phyloP scores from a whole-genome alignment of 2,329 filamentous ascomycete species.

The Pseudocercospora eumusae region DNA sequence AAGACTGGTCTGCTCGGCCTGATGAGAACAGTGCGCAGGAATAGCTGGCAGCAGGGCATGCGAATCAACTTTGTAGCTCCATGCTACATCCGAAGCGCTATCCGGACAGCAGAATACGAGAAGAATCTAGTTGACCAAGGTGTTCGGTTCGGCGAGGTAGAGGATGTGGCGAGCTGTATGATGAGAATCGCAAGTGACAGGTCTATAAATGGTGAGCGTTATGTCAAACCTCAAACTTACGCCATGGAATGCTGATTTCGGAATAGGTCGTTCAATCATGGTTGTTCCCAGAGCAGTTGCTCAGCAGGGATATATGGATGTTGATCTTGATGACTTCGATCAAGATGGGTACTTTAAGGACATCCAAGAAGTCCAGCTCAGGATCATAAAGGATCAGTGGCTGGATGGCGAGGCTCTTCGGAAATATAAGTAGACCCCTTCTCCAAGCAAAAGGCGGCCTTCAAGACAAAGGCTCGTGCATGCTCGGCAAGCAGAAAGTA shows the following conservation, averaged over 20 bases:
- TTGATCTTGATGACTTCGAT: conserved; percentile 22
- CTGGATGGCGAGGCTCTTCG: conserved; percentile 4
- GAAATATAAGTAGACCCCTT: background rate
- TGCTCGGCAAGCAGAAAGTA: too few relatives aligned
- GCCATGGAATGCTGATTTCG: background rate
- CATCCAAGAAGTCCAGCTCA: conserved; percentile 9
- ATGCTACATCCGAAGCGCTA: conserved; percentile 22
- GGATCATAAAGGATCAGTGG: conserved; percentile 17
- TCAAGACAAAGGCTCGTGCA: background rate
- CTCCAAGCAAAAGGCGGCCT: background rate
- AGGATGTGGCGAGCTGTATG: conserved; percentile 41
- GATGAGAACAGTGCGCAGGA: conserved; percentile 18
- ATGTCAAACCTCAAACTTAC: background rate
- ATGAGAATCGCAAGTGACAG: conserved; percentile 34
- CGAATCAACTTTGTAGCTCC: conserved; percentile 25
- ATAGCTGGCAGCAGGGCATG: conserved; percentile 15
- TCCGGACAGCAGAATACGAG: conserved; percentile 45
- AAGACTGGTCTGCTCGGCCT: conserved; percentile 23
- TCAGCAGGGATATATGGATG: conserved; percentile 27
- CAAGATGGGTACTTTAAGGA: background rate
- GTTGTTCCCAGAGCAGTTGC: conserved; percentile 24
- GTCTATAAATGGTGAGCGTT: conserved; percentile 7
- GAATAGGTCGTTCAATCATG: conserved; percentile 25
- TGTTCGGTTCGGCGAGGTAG: conserved; percentile 42
- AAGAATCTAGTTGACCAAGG: conserved; percentile 45